These are phyloP conservation scores for Syncephalis fuscata DNA, from an alignment of 371 early-diverging fungal genomes.

Conservation along the genomic window DNA sequence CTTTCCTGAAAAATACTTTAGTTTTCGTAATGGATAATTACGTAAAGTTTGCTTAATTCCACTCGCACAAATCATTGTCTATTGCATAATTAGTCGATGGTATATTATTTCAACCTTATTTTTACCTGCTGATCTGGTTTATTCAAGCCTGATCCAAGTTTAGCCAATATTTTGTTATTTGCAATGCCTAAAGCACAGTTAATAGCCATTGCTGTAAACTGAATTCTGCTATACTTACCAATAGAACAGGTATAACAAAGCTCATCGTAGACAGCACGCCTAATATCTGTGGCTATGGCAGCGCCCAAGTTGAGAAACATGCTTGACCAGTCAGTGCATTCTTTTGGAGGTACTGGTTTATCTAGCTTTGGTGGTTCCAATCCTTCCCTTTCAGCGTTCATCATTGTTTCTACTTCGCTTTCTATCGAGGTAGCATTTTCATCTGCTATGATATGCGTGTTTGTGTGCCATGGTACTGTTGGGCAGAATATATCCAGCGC, in stretches of 20 bases:
- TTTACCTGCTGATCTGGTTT: constrained; percentile 74
- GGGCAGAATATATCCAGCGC: not conserved
- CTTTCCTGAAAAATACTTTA: constrained; percentile 69
- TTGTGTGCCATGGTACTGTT: too few species aligned
- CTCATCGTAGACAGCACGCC: constrained; percentile 41
- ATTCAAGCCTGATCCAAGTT: constrained; percentile 65
- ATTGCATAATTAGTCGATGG: not conserved
- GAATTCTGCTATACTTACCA: constrained; percentile 15
- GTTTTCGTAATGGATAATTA: constrained; percentile 43
- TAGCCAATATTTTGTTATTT: constrained; percentile 69
- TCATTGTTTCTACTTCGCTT: not conserved
- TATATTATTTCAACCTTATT: not conserved
- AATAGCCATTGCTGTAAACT: not conserved
- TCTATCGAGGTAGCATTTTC: not conserved
- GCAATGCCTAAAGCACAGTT: constrained; percentile 34
- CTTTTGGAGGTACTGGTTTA: not conserved
- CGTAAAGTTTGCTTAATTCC: constrained; percentile 33
- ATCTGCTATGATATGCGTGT: not conserved
- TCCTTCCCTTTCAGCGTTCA: constrained; percentile 7
- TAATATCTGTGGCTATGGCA: constrained; percentile 40
- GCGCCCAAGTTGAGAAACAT: constrained; percentile 60
- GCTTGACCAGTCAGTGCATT: constrained; percentile 27
- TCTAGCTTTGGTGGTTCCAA: constrained; percentile 9
- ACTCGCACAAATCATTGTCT: constrained; percentile 33
- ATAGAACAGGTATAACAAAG: constrained; percentile 71